Evolutionary conservation across 148 eudicot species (phyloP).

Genomic region (Fagopyrum esculentum): DNA sequence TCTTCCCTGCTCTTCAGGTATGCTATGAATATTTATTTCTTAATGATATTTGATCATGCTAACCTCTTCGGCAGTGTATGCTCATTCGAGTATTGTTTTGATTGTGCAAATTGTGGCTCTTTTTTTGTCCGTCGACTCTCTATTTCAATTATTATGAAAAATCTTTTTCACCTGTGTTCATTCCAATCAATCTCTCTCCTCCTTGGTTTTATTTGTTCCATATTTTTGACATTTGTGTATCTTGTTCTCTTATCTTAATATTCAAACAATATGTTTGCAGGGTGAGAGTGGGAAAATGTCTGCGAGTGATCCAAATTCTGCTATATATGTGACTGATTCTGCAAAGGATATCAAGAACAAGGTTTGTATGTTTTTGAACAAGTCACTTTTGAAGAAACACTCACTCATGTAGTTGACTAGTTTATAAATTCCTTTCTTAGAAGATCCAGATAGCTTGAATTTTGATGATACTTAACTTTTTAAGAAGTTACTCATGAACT

Average conservation of each 20-base stretch:
- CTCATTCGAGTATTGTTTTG: neutral
- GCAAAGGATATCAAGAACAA: constrained; percentile 77
- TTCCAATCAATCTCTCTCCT: neutral
- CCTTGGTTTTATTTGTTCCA: neutral
- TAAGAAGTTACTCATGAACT: neutral
- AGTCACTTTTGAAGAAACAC: neutral
- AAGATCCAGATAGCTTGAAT: neutral
- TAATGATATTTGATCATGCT: neutral
- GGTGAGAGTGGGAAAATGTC: constrained; percentile 98
- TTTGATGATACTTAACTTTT: too few species aligned
- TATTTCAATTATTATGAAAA: neutral
- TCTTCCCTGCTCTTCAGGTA: constrained; percentile 99
- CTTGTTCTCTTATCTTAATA: neutral
- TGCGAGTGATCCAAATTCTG: constrained; percentile 95
- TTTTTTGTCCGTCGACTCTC: neutral
- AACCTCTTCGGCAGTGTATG: neutral
- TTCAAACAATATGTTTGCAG: constrained; percentile 25
- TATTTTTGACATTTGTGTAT: neutral
- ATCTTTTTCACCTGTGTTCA: neutral
- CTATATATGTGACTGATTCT: constrained; percentile 92
- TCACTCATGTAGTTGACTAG: neutral
- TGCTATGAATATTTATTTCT: neutral
- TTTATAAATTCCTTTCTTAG: neutral
- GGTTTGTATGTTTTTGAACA: constrained; percentile 29
- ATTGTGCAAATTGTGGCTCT: neutral